Evolutionary conservation across 23 red algal species (phyloP), one percentile per base, ranked within the genome.

Genomic region (Pyropia haitanensis): DNA sequence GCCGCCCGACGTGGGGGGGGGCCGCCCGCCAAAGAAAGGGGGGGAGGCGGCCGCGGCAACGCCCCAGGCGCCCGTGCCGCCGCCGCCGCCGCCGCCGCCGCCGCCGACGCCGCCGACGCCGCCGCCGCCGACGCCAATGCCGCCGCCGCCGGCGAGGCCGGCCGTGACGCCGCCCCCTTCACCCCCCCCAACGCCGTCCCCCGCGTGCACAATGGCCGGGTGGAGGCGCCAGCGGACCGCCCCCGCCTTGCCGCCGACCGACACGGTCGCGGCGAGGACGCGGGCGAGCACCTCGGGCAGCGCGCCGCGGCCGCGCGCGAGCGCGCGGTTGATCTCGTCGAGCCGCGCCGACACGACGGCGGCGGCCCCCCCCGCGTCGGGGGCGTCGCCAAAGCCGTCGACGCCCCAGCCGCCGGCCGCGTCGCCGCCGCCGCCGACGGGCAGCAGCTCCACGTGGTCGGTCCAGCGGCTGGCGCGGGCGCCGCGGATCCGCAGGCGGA

Each of bases 401-500:
- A 1, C 59, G 23, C 22, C 73, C 73, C 73, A 77, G 19, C 28
- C 52, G 28, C 23, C 59, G 34, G 4, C 26, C 22, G 5, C 52
- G 20, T 18, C 27, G 28, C 32, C 21, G 17, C 26, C 60, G 14
- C 65, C 54, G 16, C 67, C 23, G 19, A 64, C 72, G 48, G 71
- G 67, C 78, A 48, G 56, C 56, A 82, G 44, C 27, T 28, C 63
- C 58, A 82, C 4, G 34, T 82, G 65, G n/a, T 72, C 53, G 32
- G 33, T 30, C 78, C 78, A 82, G 20, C 27, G 20, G 54, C 25
- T 24, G 26, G 54, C 32, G 16, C 25, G 48, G 32, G 67, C 71
- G 18, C 72, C 78, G 21, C 24, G 56, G 16, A 82, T 63, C 17
- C 65, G 53, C 30, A 71, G 67, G 29, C 71, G 27, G 18, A 71